Conservation (phyloP, 768 basidiomycete genomes). For the Butyriboletus loyo region DNA sequence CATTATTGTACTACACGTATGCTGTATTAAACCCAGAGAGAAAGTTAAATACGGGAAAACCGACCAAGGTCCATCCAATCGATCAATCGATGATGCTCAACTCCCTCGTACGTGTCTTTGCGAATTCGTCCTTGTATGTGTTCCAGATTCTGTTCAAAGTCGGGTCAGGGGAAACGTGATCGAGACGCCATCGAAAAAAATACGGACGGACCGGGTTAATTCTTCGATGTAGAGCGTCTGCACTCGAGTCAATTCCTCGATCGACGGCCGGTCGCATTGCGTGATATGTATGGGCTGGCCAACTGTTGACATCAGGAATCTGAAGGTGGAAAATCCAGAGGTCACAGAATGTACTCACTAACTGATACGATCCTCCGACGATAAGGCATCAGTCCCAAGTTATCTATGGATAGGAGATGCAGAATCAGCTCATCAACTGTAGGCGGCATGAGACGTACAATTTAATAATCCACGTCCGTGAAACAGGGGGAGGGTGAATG, state of each 20-base stretch:
- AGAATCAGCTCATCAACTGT: not conserved
- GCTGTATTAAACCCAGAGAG: not conserved
- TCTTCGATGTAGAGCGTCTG: constrained; percentile 92
- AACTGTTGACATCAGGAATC: constrained; percentile 44
- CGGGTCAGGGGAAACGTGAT: constrained; percentile 4
- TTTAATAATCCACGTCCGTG: constrained; percentile 94
- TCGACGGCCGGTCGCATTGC: constrained; percentile 74
- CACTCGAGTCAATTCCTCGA: constrained; percentile 73
- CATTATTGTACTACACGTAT: too few relatives aligned
- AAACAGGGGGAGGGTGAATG: constrained; percentile 96
- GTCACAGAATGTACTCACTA: constrained; percentile 55
- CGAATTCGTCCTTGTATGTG: constrained; percentile 92
- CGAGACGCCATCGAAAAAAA: not conserved
- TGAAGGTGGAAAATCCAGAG: not conserved
- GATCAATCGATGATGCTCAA: constrained; percentile 79
- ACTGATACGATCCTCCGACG: constrained; percentile 94
- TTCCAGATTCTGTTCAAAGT: constrained; percentile 77
- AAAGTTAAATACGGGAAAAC: not conserved
- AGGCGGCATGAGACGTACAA: constrained; percentile 53
- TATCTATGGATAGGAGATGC: constrained; percentile 52
- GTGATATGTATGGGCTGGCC: constrained; percentile 84
- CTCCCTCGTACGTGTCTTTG: constrained; percentile 74
- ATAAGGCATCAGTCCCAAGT: constrained; percentile 93
- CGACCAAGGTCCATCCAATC: too few relatives aligned
- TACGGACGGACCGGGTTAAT: constrained; percentile 70